Conservation (phyloP, 768 basidiomycete species). For the Russula emetica region DNA sequence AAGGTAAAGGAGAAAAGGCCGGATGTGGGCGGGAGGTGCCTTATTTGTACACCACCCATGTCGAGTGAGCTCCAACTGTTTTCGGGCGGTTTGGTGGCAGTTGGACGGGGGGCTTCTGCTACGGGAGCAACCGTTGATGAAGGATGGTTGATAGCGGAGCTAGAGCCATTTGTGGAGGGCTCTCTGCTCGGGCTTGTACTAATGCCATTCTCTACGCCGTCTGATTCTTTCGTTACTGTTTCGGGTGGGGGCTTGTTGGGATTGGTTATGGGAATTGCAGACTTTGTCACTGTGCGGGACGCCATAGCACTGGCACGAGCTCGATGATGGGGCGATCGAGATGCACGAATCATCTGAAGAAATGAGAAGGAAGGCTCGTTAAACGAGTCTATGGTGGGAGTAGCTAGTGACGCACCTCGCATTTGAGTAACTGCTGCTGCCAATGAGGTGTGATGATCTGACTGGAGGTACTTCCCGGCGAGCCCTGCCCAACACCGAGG, state of each 20-base stretch:
- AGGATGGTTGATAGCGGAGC: constrained; percentile 52
- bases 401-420: constrained; percentile 61
- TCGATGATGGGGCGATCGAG: constrained; percentile 87
- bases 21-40: constrained; percentile 75
- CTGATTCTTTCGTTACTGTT: constrained; percentile 34
- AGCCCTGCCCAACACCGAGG: constrained; percentile 26
- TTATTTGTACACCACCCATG: constrained; percentile 93
- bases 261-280: constrained; percentile 88
- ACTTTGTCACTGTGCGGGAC: constrained; percentile 78
- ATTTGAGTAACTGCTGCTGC: constrained; percentile 92
- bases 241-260: constrained; percentile 62
- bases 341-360: constrained; percentile 71
- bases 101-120: constrained; percentile 60
- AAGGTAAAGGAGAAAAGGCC: constrained; percentile 85
- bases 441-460: constrained; percentile 79
- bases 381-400: constrained; percentile 26
- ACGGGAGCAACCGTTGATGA: constrained; percentile 75
- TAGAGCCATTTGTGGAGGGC: constrained; percentile 36
- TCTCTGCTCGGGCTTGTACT: constrained; percentile 32
- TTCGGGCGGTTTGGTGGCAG: constrained; percentile 59
- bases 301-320: constrained; percentile 95
- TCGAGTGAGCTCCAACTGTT: constrained; percentile 89
- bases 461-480: constrained; percentile 36
- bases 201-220: constrained; percentile 23
- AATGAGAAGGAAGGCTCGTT: constrained; percentile 1